Evolutionary conservation across 2,329 filamentous ascomycete species (phyloP), one percentile per base, ranked within the genome.

Genomic region (Colletotrichum kahawae): DNA sequence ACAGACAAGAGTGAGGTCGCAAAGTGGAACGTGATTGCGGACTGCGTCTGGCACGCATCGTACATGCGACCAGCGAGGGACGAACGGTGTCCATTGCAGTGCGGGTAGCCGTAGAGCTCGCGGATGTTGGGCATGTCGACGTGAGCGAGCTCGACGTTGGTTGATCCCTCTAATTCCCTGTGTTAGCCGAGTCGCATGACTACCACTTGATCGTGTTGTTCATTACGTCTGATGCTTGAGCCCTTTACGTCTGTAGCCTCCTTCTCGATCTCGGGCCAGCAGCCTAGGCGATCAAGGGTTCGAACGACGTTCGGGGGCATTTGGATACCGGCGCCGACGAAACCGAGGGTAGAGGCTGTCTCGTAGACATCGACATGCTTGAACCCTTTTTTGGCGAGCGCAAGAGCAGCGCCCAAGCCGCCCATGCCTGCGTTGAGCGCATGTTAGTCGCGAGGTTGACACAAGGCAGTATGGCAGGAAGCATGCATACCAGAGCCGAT

Each of bases 321-420:
- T 82, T 97, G 95, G 78, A 97, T 96, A 7, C 95, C 95, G 2
- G 95, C 95, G 29, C 95, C 95, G 1, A 96, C 94, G 79, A 96
- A 96, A 7, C 94, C 94, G 5, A 96, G 88, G 77, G 92, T 90
- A 6, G 92, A 90, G 0, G 94, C 94, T 43, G 89, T 90, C 82
- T 96, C 95, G 82, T 92, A 96, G 66, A 96, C 91, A 70, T 93
- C 88, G 79, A 96, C 93, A 72, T 93, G 86, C 77, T 88, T 90
- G 84, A 96, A 96, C 9, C 94, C 95, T 79, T 92, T 92, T 84
- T 93, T 93, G 54, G 94, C 94, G 43, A 96, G 89, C 14, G 94
- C 91, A 43, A 96, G 88, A 8, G 94, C 94, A 67, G 88, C 89
- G 72, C 93, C 91, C 33, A 96, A 87, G 33, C 95, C 95, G 67